Conservation (phyloP, 306 rosid genomes). For the Cucurbita maxima region DNA sequence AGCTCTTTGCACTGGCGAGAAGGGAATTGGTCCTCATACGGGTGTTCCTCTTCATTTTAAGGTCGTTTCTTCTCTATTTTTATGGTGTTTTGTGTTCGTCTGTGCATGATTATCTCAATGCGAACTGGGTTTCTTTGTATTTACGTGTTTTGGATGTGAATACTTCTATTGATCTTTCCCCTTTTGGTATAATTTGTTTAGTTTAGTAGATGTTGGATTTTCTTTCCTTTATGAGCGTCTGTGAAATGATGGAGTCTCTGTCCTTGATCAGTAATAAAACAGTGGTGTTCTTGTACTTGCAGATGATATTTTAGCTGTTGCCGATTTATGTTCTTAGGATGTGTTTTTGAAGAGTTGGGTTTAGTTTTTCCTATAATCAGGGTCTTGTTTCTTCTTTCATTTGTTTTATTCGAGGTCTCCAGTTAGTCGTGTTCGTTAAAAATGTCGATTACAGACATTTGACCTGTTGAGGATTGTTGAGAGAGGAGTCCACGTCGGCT, state of each 20-base stretch:
- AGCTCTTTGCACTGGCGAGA: slow-evolving; percentile 86
- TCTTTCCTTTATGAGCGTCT: background rate
- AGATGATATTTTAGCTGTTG: background rate
- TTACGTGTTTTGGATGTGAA: background rate
- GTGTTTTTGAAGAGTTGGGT: background rate
- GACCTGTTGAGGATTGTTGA: no score
- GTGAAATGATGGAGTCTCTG: background rate
- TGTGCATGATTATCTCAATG: background rate
- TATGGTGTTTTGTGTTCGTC: background rate
- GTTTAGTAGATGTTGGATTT: background rate
- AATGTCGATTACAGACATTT: background rate
- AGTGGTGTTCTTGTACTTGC: background rate
- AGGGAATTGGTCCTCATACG: slow-evolving; percentile 69
- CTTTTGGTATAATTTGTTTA: background rate
- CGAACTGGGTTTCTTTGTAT: background rate
- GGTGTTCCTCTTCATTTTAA: slow-evolving; percentile 76
- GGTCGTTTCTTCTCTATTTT: slow-evolving; percentile 20
- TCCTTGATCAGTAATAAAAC: background rate
- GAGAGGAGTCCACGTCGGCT: no score
- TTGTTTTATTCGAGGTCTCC: background rate
- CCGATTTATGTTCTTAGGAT: background rate
- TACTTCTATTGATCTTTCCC: background rate
- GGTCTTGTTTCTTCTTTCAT: background rate
- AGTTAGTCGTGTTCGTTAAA: background rate
- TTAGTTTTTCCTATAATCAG: background rate